Percentiles rank a stretch among this genome's conserved stretches.
phyloP scores from a whole-genome alignment of 495 filamentous ascomycete species.

The Tuber magnatum region DNA sequence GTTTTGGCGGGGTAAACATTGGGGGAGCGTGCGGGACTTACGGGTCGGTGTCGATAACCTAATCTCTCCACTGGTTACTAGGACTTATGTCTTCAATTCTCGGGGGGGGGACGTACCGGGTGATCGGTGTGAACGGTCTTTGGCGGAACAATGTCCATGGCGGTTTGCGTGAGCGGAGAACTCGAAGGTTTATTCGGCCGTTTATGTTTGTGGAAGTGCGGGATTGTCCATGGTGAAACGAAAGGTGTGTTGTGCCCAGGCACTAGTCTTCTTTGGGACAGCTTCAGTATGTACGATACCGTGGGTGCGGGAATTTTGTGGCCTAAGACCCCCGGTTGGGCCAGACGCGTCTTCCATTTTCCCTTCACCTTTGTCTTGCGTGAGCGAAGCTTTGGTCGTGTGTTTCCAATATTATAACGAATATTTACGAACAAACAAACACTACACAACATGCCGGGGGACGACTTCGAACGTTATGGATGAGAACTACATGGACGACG shows the following conservation, averaged over 20 bases:
- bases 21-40: slow-evolving; percentile 48
- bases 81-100: slow-evolving; percentile 18
- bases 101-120: slow-evolving; percentile 54
- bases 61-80: slow-evolving; percentile 24
- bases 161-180: slow-evolving; percentile 11
- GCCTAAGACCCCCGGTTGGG: neutral
- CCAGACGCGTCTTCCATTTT: slow-evolving; percentile 36
- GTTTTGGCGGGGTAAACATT: neutral
- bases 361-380: slow-evolving; percentile 15
- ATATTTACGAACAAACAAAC: neutral
- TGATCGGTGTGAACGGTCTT: slow-evolving; percentile 69
- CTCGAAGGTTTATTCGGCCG: slow-evolving; percentile 15
- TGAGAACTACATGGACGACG: slow-evolving; percentile 46
- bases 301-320: slow-evolving; percentile 7
- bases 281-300: slow-evolving; percentile 12
- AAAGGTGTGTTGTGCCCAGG: slow-evolving; percentile 13
- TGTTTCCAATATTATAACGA: neutral
- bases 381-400: neutral
- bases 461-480: slow-evolving; percentile 22
- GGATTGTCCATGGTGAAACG: slow-evolving; percentile 19
- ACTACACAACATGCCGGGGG: slow-evolving; percentile 18
- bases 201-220: slow-evolving; percentile 15
- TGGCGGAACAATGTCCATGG: slow-evolving; percentile 53
- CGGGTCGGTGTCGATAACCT: slow-evolving; percentile 99
- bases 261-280: slow-evolving; percentile 22